phyloP scores from a whole-genome alignment of 2,329 filamentous ascomycete genomes.

The Xylariomycetidae sp. region DNA sequence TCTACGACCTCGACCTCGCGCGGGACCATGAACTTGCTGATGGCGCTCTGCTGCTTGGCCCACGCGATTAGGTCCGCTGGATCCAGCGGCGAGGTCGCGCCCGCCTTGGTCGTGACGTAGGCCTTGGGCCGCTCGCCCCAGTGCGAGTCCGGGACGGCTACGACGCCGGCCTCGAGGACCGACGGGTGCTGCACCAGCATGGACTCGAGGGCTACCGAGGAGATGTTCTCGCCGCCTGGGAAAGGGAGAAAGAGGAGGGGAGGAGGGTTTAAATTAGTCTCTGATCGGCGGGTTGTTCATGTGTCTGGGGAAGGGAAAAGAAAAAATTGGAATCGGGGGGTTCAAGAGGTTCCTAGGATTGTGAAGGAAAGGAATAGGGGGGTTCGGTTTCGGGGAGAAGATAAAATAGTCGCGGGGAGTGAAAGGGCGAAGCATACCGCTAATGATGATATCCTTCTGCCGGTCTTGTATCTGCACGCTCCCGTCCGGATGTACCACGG shows the following conservation, averaged over 20 bases:
- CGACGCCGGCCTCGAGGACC: conserved; percentile 86
- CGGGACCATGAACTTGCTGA: conserved; percentile 87
- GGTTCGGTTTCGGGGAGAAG: conserved; percentile 1
- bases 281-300: neutral
- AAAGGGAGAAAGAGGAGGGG: neutral
- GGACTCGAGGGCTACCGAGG: conserved; percentile 83
- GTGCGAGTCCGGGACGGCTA: conserved; percentile 79
- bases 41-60: conserved; percentile 75
- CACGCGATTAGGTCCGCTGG: conserved; percentile 75
- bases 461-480: conserved; percentile 89
- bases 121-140: conserved; percentile 98
- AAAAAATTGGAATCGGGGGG: too few species aligned
- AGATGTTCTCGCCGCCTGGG: conserved; percentile 91
- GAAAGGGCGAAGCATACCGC: conserved; percentile 49
- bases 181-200: conserved; percentile 86
- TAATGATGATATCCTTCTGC: conserved; percentile 98
- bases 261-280: neutral
- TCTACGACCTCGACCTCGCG: conserved; percentile 70
- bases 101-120: conserved; percentile 75
- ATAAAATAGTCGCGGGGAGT: neutral
- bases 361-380: neutral
- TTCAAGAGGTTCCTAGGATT: too few species aligned
- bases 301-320: too few species aligned
- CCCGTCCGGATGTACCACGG: conserved; percentile 89
- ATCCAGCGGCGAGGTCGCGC: conserved; percentile 44